phyloP scores from a whole-genome alignment of 495 filamentous ascomycete species.

The Pseudevernia furfuracea region DNA sequence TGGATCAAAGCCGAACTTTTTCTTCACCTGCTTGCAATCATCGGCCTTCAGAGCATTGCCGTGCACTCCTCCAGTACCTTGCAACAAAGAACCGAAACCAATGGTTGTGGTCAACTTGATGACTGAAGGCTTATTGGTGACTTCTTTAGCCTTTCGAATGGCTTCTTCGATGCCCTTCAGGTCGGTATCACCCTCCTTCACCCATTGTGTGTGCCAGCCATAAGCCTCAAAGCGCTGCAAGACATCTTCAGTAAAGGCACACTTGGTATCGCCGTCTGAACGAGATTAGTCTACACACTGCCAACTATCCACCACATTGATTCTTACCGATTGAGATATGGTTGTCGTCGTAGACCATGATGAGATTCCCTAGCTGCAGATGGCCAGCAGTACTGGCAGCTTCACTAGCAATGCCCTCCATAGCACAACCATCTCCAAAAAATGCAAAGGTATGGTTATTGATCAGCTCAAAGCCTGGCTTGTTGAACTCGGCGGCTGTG shows the following conservation, averaged over 20 bases:
- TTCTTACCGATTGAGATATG: conserved; percentile 79
- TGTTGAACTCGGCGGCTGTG: conserved; percentile 88
- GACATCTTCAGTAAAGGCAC: conserved; percentile 96
- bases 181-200: conserved; percentile 87
- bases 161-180: conserved; percentile 81
- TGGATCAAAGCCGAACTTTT: conserved; percentile 91
- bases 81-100: conserved; percentile 87
- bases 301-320: not conserved
- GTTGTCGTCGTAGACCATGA: conserved; percentile 97
- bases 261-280: conserved; percentile 85
- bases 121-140: conserved; percentile 91
- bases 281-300: conserved; percentile 1
- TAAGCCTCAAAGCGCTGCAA: conserved; percentile 92
- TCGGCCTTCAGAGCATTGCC: conserved; percentile 90
- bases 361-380: conserved; percentile 94
- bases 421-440: conserved; percentile 97
- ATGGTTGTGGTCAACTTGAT: conserved; percentile 98
- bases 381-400: conserved; percentile 90
- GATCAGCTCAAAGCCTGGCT: conserved; percentile 83
- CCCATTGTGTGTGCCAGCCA: conserved; percentile 87
- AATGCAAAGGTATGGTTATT: conserved; percentile 96
- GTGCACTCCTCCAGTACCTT: conserved; percentile 93
- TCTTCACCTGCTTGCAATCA: conserved; percentile 85
- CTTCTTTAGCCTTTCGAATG: conserved; percentile 72
- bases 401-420: conserved; percentile 95